Base-by-base conservation (phyloP, 495 filamentous ascomycete genomes). In the Xylaria grammica region DNA sequence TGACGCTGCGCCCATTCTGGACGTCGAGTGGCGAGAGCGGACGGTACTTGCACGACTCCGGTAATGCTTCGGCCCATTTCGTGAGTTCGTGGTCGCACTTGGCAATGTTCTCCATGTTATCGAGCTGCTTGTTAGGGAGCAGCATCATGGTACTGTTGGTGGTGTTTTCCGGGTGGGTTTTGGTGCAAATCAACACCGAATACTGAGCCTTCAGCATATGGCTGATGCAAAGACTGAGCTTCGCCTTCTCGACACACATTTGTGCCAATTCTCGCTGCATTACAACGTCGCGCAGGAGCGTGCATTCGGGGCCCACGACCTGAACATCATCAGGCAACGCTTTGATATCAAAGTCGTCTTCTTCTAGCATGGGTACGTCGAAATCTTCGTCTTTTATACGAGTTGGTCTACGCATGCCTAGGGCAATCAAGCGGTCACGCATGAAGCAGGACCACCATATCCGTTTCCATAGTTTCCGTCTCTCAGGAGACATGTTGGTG, bases 381-480 rank as follows among this genome's bases (percentile, higher is more conserved):
- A 88, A 95, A 74, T 96, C 92, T 66, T 93, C 90, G 66, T 90
- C 87, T 82, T 96, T 95, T 75, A 97, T 92, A 45, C 92, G 82
- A 64, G 91, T 94, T 10, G 92, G 93, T 63, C 93, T 85, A 55
- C 93, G 85, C 92, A 96, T 96, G 38, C 93, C 93, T 20, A 97
- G 75, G 5, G 93, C 93, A 62, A 97, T 90, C 36, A 96, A 77
- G 45, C 92, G 90, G 76, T 97, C 93, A 45, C 92, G 87, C 83
- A 94, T 95, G 69, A 94, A 95, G 60, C 90, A 93, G 51, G 90
- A 93, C 93, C 93, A 97, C 93, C 93, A 97, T 60, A 97, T 92
- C 34, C 92, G 82, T 75, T 93, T 96, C 91, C 91, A 94, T 66
- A 96, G 79, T 64, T 85, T 87, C 69, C 91, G 89, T 72, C 87